Evolutionary conservation across 805 yeast genomes (phyloP).

Genomic region (Lipomyces spencermartinsiae): DNA sequence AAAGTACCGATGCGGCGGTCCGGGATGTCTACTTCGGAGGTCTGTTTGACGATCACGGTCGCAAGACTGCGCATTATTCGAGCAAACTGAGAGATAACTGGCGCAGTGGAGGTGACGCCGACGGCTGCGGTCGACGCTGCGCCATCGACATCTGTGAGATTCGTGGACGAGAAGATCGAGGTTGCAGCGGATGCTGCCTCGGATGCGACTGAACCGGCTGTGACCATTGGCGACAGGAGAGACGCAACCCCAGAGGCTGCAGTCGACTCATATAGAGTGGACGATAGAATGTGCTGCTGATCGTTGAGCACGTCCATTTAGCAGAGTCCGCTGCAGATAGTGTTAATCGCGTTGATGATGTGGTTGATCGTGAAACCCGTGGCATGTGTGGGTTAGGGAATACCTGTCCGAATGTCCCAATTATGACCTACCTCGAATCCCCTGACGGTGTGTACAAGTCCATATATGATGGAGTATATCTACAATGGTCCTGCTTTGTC

Average conservation of each 20-base stretch:
- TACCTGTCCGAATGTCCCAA: too few relatives aligned
- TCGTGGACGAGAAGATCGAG: background rate
- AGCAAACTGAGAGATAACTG: conserved; percentile 21
- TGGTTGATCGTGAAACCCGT: background rate
- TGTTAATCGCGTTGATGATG: background rate
- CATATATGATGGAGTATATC: background rate
- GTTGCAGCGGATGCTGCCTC: background rate
- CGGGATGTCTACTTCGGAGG: conserved; percentile 34
- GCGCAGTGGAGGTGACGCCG: background rate
- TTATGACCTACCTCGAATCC: too few relatives aligned
- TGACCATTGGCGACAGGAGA: conserved; percentile 5
- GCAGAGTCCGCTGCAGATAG: background rate
- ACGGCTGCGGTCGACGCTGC: conserved; percentile 8
- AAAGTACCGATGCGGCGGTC: conserved; percentile 36
- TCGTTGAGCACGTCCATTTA: background rate
- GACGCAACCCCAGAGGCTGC: background rate
- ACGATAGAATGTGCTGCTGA: background rate
- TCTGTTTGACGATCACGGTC: conserved; percentile 27
- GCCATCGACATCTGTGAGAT: background rate
- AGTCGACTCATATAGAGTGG: background rate
- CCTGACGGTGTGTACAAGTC: background rate
- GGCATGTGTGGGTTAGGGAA: background rate
- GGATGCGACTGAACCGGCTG: conserved; percentile 3
- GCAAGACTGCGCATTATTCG: conserved; percentile 24
- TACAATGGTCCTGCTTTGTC: background rate